Evolutionary conservation across 495 filamentous ascomycete genomes (phyloP), one percentile per base, ranked within the genome.

Genomic region (Aspergillus carlsbadensis): DNA sequence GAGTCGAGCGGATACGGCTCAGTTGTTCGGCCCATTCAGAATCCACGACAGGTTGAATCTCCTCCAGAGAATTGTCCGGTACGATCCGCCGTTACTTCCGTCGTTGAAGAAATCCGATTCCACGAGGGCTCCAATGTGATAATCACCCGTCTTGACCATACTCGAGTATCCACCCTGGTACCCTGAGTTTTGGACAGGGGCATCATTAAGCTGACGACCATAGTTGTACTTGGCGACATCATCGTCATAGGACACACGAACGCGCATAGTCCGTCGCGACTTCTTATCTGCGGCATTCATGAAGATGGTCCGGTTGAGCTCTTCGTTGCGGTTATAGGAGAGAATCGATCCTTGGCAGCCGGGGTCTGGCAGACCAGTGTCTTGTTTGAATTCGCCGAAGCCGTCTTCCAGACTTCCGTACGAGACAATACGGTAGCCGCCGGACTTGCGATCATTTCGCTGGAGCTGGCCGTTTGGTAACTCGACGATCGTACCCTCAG

Each of bases 41-140:
- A 55, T 55, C 52, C 52, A 55, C 6, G 52, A 39, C n/a, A 56
- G 41, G 24, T 56, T 56, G 37, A 56, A 47, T 14, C 52, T 31
- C 31, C 52, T 26, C 52, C 52, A 56, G 4, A 47, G 8, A 47
- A 56, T 56, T 7, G 39, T n/a, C 31, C 29, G 42, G 15, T 56
- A 47, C 8, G 41, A 47, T n/a, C 40, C 41, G 11, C 22, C 41
- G n/a, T 33, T 31, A n/a, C 37, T 44, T 5, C 41, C 24, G 3
- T 42, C 52, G 26, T 56, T 56, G 33, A 47, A 56, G 42, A 56
- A 56, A 34, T 56, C 52, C 1, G 21, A 34, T 41, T 36, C 31
- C 8, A 56, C 52, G 41, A 56, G n/a, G 8, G 52, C 29, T 1
- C 52, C 41, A 5, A 56, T 37, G 33, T 56, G 42, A n/a, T 47